Base-by-base conservation (phyloP, 169 alveolate species). In the Plasmodium gaboni region DNA sequence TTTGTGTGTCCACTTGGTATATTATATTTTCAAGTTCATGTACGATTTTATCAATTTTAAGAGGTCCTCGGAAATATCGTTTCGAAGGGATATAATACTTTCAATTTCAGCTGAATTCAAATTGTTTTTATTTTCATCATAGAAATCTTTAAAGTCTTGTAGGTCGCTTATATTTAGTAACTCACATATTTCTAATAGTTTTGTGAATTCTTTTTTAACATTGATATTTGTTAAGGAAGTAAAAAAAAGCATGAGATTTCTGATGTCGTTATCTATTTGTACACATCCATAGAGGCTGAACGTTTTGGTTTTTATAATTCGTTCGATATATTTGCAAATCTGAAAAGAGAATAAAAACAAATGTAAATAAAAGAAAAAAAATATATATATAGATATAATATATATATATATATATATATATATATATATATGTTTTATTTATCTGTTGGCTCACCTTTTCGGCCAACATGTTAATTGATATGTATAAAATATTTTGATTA, bases 301-400 rank as follows among this genome's bases (percentile, higher is more conserved):
- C 19, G 68, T 83, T 28, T 83, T 83, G 15, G 70, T 83, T 61
- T 28, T 42, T 26, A 83, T 50, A 24, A 83, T 83, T 8, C 91
- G 83, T 60, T 83, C 91, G 22, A 83, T 83, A 17, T 83, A 83
- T n/a, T 69, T 83, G 73, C 91, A 83, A 26, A 83, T 83, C 91
- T 83, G 38, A 9, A 50, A 22, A 44, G 46, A 42, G 53, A 32
- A 44, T 53, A 59, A 8, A 38, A 8, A 38, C 24, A 61, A 51
- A 51, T 8, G 28, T 24, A 8, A 22, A 17, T 15, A 17, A 60
- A 22, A 17, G 38, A 60, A 60, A 6, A 60, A 1, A 60, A 6
- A 17, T 1, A 42, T 8, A 24, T 15, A 22, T 50, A 71, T 9
- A 17, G 8, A 8, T 8, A 9, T 26, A 71, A 24, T 24, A 38